Evolutionary conservation across 2,329 filamentous ascomycete genomes (phyloP), one percentile per base, ranked within the genome.

Genomic region (Colletotrichum truncatum): DNA sequence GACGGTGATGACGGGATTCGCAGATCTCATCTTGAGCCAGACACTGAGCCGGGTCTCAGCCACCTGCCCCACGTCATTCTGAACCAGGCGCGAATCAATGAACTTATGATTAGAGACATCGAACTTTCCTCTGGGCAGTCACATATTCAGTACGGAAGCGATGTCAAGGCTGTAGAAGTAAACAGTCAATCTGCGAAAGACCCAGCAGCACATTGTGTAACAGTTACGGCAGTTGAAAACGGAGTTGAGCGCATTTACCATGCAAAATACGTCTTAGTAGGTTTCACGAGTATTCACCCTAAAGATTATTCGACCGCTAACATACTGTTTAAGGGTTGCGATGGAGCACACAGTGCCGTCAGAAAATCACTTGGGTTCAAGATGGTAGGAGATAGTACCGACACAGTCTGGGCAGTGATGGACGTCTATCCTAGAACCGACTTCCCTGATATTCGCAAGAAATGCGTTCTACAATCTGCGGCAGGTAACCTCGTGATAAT

Each of bases 401-500:
- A 89, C 70, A 80, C 84, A 0, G 80, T 89, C 59, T 88, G 81
- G 84, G 84, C 85, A 1, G 85, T 87, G 3, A 84, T 88, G 71
- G 87, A 89, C 68, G 72, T 87, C 11, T 84, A 85, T 25, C 81
- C 84, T 1, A 80, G 77, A 30, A 89, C 87, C 2, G 77, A 85
- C 66, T 90, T 89, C 64, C 87, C 88, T 0, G 88, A 91, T 68
- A 87, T 91, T 55, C 82, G 89, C 49, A 84, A 85, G 69, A 84
- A 87, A 66, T 78, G 76, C 8, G 79, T 85, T 0, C 81, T 90
- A 25, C 84, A 87, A 68, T 87, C 87, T 0, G 73, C 77, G 0
- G 76, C 80, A 73, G 63, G 63, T 1, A 65, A 56, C 4, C 23
- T 94, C 71, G 92, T 94, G 85, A 89, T 94, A 4, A 94, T 95